Conservation (phyloP, 257 asterid species). For the Echites panduratus region DNA sequence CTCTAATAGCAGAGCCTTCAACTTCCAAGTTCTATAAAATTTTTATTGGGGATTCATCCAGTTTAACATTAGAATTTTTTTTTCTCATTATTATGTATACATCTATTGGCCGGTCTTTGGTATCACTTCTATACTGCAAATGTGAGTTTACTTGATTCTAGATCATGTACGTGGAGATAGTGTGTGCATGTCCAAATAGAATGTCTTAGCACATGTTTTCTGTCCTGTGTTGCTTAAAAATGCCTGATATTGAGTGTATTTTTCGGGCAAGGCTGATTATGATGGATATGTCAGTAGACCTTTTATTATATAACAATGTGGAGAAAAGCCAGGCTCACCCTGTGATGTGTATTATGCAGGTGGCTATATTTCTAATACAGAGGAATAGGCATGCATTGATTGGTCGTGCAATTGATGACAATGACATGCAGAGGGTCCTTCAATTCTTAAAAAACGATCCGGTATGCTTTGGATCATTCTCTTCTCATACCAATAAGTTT, state of each 20-base stretch:
- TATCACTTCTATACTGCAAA: not conserved
- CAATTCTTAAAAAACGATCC: slow-evolving; percentile 77
- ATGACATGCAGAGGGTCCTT: slow-evolving; percentile 86
- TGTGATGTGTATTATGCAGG: slow-evolving; percentile 41
- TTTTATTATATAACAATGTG: not conserved
- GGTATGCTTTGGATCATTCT: slow-evolving; percentile 36
- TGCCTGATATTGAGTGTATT: not conserved
- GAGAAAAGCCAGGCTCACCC: slow-evolving; percentile 15
- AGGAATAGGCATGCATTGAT: slow-evolving; percentile 97
- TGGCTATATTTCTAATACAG: slow-evolving; percentile 90
- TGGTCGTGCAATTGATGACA: slow-evolving; percentile 90
- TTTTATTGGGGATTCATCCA: not conserved
- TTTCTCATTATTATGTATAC: not conserved
- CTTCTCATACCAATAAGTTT: slow-evolving; percentile 9
- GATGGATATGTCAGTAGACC: not conserved
- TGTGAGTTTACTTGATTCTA: not conserved
- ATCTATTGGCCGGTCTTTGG: not conserved
- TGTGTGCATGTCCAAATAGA: not conserved
- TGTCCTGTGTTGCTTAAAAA: not conserved
- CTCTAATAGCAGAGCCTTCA: not conserved
- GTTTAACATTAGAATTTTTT: not conserved
- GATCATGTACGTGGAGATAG: not conserved
- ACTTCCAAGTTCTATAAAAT: not conserved
- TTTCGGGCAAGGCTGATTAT: not conserved
- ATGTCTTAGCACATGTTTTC: not conserved